Evolutionary conservation across 2,329 filamentous ascomycete genomes (phyloP).

Genomic region (Myrmaecium sp.): DNA sequence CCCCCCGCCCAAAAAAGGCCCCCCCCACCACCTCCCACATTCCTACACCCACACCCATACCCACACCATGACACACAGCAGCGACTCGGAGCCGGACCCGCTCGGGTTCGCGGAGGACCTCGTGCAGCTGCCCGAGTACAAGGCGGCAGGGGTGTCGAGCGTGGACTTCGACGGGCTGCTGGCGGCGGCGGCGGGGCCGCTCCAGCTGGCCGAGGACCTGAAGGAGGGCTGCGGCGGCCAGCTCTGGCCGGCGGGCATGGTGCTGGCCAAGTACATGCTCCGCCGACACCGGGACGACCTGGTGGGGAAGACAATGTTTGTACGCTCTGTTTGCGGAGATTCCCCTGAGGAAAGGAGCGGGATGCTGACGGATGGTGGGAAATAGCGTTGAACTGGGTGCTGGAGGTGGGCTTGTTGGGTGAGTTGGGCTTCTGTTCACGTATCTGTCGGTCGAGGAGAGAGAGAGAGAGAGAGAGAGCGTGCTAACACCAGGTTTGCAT

Average conservation of each 20-base stretch:
- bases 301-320: conserved; percentile 54
- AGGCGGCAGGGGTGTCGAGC: conserved; percentile 32
- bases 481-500: not conserved
- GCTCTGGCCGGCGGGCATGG: conserved; percentile 86
- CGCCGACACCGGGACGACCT: conserved; percentile 51
- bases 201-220: conserved; percentile 72
- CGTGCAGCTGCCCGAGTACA: conserved; percentile 35
- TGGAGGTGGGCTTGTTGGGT: conserved; percentile 71
- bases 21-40: no score
- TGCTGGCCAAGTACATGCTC: conserved; percentile 73
- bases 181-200: conserved; percentile 37
- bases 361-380: conserved; percentile 6
- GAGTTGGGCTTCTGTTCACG: no score
- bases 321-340: conserved; percentile 10
- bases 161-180: conserved; percentile 60
- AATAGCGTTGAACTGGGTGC: conserved; percentile 75
- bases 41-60: no score
- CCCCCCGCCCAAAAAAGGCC: no score
- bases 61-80: no score
- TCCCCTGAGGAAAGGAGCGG: conserved; percentile 1
- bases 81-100: no score
- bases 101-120: no score
- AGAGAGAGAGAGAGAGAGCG: no score
- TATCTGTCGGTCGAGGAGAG: not conserved
- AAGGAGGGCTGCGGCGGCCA: conserved; percentile 80